Percentiles rank a stretch among this genome's conserved stretches.
phyloP scores from a whole-genome alignment of 305 asterid species.

The Rubia tinctorum region DNA sequence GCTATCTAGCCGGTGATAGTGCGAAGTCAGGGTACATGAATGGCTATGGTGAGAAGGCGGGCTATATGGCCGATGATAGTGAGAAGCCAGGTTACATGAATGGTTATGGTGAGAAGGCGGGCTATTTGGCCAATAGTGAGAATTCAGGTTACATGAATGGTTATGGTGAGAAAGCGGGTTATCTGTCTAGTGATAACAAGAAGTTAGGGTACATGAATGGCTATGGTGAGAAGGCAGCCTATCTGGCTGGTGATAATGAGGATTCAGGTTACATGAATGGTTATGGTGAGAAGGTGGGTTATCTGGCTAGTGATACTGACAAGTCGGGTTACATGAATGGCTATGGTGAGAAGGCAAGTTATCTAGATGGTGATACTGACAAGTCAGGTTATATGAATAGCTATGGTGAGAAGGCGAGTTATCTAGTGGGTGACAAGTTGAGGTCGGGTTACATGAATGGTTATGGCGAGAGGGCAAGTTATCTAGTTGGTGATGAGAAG shows the following conservation, averaged over 20 bases:
- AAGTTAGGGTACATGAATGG: no score
- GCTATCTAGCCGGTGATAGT: neutral
- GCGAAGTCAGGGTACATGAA: neutral
- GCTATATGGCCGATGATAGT: neutral
- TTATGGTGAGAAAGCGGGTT: no score
- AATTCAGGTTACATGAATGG: no score
- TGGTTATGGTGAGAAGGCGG: neutral
- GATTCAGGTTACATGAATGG: neutral
- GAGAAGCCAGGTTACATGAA: neutral
- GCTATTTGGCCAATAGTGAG: neutral
- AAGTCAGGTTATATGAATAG: conserved; percentile 25
- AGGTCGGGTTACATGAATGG: neutral
- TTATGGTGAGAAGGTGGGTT: neutral
- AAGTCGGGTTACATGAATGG: neutral
- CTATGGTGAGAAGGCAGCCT: no score
- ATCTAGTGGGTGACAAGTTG: neutral
- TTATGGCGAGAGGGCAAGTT: neutral
- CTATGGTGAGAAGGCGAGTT: neutral
- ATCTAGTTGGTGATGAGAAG: neutral
- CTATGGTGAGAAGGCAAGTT: neutral
- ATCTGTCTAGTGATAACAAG: no score
- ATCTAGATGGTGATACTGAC: neutral
- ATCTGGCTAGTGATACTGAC: neutral
- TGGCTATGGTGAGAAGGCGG: neutral
- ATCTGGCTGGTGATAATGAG: neutral